phyloP scores from a whole-genome alignment of 106 monocot genomes.

The Dendrobium officinale region DNA sequence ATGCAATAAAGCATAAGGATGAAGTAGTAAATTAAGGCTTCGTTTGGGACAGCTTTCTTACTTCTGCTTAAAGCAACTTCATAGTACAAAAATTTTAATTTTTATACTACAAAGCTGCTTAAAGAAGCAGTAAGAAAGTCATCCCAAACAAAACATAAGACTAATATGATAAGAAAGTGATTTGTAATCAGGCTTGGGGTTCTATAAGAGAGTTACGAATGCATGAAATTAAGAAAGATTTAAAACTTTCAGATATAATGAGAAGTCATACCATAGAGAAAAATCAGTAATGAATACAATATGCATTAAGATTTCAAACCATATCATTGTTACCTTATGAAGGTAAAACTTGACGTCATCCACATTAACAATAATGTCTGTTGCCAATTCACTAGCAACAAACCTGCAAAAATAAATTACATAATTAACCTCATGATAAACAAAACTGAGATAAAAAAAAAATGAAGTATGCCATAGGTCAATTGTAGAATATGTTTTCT shows the following conservation, averaged over 20 bases:
- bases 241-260: background rate
- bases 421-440: background rate
- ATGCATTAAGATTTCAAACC: background rate
- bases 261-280: background rate
- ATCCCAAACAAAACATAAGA: background rate
- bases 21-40: background rate
- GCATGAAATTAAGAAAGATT: background rate
- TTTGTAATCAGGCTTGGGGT: background rate
- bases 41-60: too few relatives aligned
- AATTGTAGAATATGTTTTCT: too few relatives aligned
- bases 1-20: background rate
- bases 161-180: background rate
- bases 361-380: constrained; percentile 58
- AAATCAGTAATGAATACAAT: background rate
- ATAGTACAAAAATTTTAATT: too few relatives aligned
- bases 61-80: too few relatives aligned
- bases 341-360: constrained; percentile 71
- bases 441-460: background rate
- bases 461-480: background rate
- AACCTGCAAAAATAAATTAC: constrained; percentile 34
- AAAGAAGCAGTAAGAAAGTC: too few relatives aligned
- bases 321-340: constrained; percentile 63
- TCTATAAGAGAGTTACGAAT: background rate
- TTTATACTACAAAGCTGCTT: too few relatives aligned
- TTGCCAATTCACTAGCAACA: constrained; percentile 61